Evolutionary conservation across 352 stramenopile species (phyloP).

Genomic region (Phytophthora litchii): DNA sequence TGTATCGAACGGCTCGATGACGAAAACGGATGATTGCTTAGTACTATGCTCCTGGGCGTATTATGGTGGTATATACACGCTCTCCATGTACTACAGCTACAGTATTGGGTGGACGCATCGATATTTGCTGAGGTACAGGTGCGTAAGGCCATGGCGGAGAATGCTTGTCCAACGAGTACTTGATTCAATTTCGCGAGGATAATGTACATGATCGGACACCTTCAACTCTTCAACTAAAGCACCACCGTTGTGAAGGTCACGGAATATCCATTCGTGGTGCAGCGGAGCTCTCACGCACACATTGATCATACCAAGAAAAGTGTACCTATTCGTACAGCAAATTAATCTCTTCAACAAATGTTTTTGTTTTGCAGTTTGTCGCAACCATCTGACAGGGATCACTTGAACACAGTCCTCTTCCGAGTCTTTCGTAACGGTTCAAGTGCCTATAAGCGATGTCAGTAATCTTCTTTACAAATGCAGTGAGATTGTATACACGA

Average conservation of each 20-base stretch:
- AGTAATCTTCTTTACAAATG: too few species aligned
- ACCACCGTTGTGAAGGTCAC: not conserved
- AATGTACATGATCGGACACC: slow-evolving; percentile 2
- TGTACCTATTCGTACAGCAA: slow-evolving; percentile 6
- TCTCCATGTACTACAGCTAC: too few species aligned
- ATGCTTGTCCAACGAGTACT: slow-evolving; percentile 15
- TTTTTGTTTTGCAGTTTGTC: slow-evolving; percentile 1
- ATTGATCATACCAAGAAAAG: not conserved
- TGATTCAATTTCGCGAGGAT: slow-evolving; percentile 7
- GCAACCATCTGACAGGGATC: slow-evolving; percentile 7
- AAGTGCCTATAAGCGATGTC: too few species aligned
- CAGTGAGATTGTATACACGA: not conserved
- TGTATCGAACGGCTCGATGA: too few species aligned
- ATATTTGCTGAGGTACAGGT: too few species aligned
- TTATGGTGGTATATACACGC: too few species aligned
- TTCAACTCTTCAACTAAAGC: not conserved
- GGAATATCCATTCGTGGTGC: slow-evolving; percentile 6
- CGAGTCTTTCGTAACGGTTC: too few species aligned
- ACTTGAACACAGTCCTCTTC: not conserved
- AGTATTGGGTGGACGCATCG: too few species aligned
- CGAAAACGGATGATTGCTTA: too few species aligned
- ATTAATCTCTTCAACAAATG: slow-evolving; percentile 14
- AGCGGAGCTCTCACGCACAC: not conserved
- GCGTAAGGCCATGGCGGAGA: too few species aligned
- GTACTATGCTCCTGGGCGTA: too few species aligned